phyloP scores from a whole-genome alignment of 1,284 basidiomycete genomes.

The Xerocomus alliaceus region DNA sequence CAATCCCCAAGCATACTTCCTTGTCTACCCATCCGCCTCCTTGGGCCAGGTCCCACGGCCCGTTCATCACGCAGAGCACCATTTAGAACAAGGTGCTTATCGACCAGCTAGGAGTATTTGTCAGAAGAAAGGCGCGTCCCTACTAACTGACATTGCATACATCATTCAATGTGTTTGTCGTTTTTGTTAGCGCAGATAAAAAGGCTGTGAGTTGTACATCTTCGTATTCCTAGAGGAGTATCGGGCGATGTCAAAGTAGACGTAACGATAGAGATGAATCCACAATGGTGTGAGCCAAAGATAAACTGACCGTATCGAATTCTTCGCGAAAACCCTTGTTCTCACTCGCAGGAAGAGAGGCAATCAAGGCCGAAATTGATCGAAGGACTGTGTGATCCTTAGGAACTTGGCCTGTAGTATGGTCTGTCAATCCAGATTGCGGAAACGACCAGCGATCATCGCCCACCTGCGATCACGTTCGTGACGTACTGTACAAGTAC shows the following conservation, averaged over 20 bases:
- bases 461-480: slow-evolving; percentile 74
- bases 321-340: slow-evolving; percentile 82
- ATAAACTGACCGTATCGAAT: slow-evolving; percentile 74
- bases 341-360: slow-evolving; percentile 86
- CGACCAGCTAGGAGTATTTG: slow-evolving; percentile 58
- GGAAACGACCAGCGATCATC: not conserved
- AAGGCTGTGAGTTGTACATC: slow-evolving; percentile 94
- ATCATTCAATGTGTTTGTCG: slow-evolving; percentile 86
- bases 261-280: not conserved
- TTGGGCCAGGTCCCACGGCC: slow-evolving; percentile 41
- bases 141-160: slow-evolving; percentile 56
- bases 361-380: slow-evolving; percentile 83
- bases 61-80: slow-evolving; percentile 53
- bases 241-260: slow-evolving; percentile 7
- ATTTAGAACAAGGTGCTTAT: slow-evolving; percentile 67
- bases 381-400: slow-evolving; percentile 85
- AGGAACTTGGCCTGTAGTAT: slow-evolving; percentile 59
- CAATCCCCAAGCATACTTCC: slow-evolving; percentile 55
- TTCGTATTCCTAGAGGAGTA: slow-evolving; percentile 80
- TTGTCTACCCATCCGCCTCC: slow-evolving; percentile 56
- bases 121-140: slow-evolving; percentile 15
- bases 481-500: slow-evolving; percentile 85
- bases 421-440: slow-evolving; percentile 4
- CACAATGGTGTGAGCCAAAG: not conserved
- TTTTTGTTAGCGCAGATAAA: slow-evolving; percentile 87